Percentiles rank a stretch among this genome's conserved stretches.
Evolutionary conservation across 2,329 filamentous ascomycete genomes (phyloP).

Genomic region (Colletotrichum simmondsii): DNA sequence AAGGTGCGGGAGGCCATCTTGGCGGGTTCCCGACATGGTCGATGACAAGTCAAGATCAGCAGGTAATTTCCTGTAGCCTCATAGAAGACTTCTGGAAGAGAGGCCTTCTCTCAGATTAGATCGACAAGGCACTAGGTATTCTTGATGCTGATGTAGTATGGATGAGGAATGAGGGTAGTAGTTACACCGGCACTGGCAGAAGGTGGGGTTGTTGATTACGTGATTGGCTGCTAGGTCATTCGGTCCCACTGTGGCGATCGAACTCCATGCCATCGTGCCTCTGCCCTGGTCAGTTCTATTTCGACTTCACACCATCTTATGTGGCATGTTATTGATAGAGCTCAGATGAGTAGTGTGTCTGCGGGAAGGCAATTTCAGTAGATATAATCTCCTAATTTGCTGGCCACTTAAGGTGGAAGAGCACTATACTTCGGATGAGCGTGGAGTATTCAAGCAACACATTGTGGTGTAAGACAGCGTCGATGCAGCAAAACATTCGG

Average conservation of each 20-base stretch:
- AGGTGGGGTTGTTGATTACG: background rate
- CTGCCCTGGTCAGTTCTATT: conserved; percentile 21
- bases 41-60: background rate
- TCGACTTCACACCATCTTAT: conserved; percentile 7
- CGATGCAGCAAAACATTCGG: background rate
- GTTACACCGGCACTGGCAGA: conserved; percentile 10
- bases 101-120: background rate
- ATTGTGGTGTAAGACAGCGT: background rate
- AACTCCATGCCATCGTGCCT: background rate
- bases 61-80: background rate
- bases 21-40: background rate
- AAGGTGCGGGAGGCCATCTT: conserved; percentile 31
- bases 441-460: too few species aligned
- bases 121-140: background rate
- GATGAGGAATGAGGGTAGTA: background rate
- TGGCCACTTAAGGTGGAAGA: background rate
- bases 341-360: too few species aligned
- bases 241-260: conserved; percentile 14
- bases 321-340: background rate
- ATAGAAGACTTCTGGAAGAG: background rate
- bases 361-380: background rate
- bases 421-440: background rate
- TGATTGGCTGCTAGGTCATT: background rate
- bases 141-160: background rate
- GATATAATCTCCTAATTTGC: background rate